Percentiles rank a stretch among this genome's conserved stretches.
Conservation (phyloP, 306 rosid genomes). For the Hippophae tibetana region DNA sequence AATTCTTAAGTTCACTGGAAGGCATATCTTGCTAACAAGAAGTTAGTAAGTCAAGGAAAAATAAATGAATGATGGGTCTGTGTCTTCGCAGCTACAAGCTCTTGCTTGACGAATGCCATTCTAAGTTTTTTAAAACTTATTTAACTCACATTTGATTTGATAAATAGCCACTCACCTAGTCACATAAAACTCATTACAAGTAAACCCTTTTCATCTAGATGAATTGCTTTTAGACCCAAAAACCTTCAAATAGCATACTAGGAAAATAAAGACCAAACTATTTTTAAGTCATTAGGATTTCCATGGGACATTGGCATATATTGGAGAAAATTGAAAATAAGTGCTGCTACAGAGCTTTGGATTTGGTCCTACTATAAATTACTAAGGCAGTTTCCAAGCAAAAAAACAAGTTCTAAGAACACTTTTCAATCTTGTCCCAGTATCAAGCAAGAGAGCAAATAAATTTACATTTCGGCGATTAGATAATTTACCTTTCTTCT, state of each 20-base stretch:
- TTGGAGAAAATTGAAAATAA: slow-evolving; percentile 5
- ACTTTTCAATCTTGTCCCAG: not conserved
- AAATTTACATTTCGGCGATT: not conserved
- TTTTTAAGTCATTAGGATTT: slow-evolving; percentile 3
- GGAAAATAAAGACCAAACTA: not conserved
- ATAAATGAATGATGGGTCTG: not conserved
- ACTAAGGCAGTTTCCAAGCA: too few relatives aligned
- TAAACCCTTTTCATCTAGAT: not conserved
- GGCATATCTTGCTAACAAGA: not conserved
- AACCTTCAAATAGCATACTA: not conserved
- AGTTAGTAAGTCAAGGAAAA: not conserved
- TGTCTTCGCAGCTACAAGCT: too few relatives aligned
- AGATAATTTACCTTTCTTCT: slow-evolving; percentile 71
- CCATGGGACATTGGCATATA: slow-evolving; percentile 15
- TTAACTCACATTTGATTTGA: not conserved
- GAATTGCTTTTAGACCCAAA: slow-evolving; percentile 1
- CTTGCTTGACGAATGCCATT: too few relatives aligned
- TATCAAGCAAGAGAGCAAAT: not conserved
- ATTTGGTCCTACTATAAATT: not conserved
- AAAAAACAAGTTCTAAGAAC: not conserved
- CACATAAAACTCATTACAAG: not conserved
- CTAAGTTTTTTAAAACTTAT: too few relatives aligned
- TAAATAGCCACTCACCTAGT: slow-evolving; percentile 1
- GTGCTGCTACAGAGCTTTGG: not conserved
- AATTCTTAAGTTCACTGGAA: not conserved